Evolutionary conservation across 108 stramenopile genomes (phyloP).

Genomic region (Fistulifera solaris): DNA sequence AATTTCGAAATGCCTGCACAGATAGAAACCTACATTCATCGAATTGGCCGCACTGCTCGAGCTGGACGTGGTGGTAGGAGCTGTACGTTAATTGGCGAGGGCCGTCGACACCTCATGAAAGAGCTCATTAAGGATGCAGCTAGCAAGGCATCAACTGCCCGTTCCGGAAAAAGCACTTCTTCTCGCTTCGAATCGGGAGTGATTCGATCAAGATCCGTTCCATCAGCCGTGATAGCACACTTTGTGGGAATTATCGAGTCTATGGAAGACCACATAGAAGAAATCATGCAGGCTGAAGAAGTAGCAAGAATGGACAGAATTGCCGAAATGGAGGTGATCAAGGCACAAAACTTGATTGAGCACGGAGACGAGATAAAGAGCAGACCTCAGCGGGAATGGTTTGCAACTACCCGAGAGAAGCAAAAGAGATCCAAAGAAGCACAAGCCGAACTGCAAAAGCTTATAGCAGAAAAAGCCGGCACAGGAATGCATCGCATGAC

Average conservation of each 20-base stretch:
- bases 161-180: conserved; percentile 4
- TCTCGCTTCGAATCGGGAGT: conserved; percentile 25
- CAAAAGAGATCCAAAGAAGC: conserved; percentile 54
- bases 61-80: conserved; percentile 88
- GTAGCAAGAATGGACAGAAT: conserved; percentile 79
- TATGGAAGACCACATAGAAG: conserved; percentile 60
- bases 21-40: conserved; percentile 91
- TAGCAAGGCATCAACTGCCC: conserved; percentile 25
- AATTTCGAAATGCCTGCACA: conserved; percentile 97
- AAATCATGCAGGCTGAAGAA: conserved; percentile 77
- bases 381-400: conserved; percentile 78
- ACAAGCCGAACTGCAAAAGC: conserved; percentile 44
- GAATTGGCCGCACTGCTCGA: conserved; percentile 95
- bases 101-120: conserved; percentile 81
- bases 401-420: conserved; percentile 47
- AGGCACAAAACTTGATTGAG: conserved; percentile 76
- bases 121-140: conserved; percentile 82
- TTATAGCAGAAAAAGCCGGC: conserved; percentile 66
- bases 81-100: conserved; percentile 93
- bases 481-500: conserved; percentile 84
- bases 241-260: conserved; percentile 81
- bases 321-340: conserved; percentile 79
- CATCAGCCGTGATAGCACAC: conserved; percentile 60
- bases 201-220: conserved; percentile 78
- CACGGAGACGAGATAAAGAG: conserved; percentile 64